Conservation (phyloP, 208 protist genomes). For the Leishmania mexicana region DNA sequence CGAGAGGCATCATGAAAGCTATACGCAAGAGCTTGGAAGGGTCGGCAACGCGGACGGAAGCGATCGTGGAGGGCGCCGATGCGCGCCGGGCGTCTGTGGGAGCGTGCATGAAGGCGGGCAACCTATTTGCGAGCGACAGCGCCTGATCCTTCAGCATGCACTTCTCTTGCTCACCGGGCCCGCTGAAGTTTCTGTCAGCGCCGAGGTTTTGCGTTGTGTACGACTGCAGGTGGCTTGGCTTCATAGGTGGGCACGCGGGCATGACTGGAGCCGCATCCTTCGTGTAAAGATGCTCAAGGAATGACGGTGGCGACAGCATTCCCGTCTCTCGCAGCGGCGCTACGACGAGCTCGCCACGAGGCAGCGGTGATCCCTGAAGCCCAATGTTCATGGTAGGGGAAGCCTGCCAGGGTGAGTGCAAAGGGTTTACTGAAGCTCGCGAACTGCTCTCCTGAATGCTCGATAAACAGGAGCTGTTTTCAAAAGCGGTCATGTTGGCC, state of each 20-base stretch:
- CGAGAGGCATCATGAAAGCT: slow-evolving; percentile 28
- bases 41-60: neutral
- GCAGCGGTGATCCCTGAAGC: neutral
- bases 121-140: neutral
- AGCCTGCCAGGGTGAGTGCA: neutral
- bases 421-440: neutral
- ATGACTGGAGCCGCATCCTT: neutral
- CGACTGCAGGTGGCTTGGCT: neutral
- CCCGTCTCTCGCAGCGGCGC: slow-evolving; percentile 5
- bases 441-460: neutral
- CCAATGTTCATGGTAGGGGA: neutral
- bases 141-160: neutral
- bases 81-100: too few relatives aligned
- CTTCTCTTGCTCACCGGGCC: neutral
- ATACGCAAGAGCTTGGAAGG: neutral
- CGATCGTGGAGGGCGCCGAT: neutral
- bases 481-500: neutral
- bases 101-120: too few relatives aligned
- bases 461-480: neutral
- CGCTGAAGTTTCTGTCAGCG: neutral
- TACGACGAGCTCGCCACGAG: neutral
- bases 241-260: neutral
- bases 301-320: slow-evolving; percentile 1
- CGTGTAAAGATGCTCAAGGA: neutral
- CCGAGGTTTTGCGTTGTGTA: neutral